A percentile compares a stretch with the other conserved stretches of the same genome.
phyloP scores from a whole-genome alignment of 1,284 basidiomycete genomes.

The Cystobasidium pallidum region DNA sequence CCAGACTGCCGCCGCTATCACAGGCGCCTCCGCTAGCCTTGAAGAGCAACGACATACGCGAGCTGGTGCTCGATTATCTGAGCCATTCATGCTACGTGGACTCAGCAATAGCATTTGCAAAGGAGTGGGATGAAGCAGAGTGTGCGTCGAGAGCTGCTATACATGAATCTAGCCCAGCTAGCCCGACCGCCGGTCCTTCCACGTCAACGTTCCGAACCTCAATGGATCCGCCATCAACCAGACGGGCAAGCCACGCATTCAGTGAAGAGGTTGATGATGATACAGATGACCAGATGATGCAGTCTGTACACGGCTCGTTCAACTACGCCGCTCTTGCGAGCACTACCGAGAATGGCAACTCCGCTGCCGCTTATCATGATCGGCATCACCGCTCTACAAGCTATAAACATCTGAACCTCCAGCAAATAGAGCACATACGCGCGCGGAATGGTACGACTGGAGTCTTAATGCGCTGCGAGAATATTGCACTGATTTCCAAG shows the following conservation, averaged over 20 bases:
- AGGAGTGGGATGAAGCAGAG: slow-evolving; percentile 27
- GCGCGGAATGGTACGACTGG: slow-evolving; percentile 16
- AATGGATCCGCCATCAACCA: slow-evolving; percentile 5
- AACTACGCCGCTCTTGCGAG: neutral
- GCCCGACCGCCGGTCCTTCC: neutral
- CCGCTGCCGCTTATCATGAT: slow-evolving; percentile 12
- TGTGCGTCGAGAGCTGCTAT: neutral
- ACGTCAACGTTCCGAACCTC: neutral
- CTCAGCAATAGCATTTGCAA: slow-evolving; percentile 38
- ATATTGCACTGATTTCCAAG: neutral
- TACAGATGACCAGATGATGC: slow-evolving; percentile 25
- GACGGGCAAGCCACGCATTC: slow-evolving; percentile 5
- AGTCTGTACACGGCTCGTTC: slow-evolving; percentile 18
- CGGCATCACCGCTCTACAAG: neutral
- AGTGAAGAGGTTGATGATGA: neutral
- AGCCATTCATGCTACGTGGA: slow-evolving; percentile 31
- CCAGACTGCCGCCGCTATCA: slow-evolving; percentile 24
- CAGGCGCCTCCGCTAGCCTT: slow-evolving; percentile 26
- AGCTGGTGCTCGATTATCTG: slow-evolving; percentile 44
- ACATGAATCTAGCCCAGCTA: neutral
- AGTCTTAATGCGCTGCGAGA: neutral
- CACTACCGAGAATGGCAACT: slow-evolving; percentile 10
- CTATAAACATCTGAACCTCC: neutral
- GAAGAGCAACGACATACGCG: slow-evolving; percentile 26
- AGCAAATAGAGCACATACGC: slow-evolving; percentile 35